phyloP scores from a whole-genome alignment of 2,329 filamentous ascomycete species.

The Trichoderma koningii region DNA sequence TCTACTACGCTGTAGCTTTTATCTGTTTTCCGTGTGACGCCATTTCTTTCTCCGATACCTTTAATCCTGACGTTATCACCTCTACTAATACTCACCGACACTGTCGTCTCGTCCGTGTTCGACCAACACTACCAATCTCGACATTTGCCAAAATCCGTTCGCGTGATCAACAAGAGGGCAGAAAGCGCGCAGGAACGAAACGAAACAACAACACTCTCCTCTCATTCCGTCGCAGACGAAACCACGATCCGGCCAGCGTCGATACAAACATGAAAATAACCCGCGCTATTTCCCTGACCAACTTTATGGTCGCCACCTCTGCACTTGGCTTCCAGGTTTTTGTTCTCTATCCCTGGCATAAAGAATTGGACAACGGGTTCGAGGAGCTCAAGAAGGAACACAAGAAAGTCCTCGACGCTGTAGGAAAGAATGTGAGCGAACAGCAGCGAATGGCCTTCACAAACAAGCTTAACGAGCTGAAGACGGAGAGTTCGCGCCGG shows the following conservation, averaged over 20 bases:
- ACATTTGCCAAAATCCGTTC: too few relatives aligned
- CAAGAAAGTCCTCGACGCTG: slow-evolving; percentile 14
- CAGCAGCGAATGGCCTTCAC: slow-evolving; percentile 14
- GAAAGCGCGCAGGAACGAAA: too few relatives aligned
- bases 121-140: neutral
- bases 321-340: slow-evolving; percentile 23
- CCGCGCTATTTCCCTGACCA: slow-evolving; percentile 21
- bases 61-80: neutral
- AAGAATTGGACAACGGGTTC: slow-evolving; percentile 14
- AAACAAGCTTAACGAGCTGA: slow-evolving; percentile 10
- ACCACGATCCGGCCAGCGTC: neutral
- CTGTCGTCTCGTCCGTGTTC: neutral
- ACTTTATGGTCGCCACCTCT: slow-evolving; percentile 20
- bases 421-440: slow-evolving; percentile 5
- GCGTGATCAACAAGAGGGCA: too few relatives aligned
- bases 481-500: slow-evolving; percentile 8
- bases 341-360: slow-evolving; percentile 18
- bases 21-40: neutral
- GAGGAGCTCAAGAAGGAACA: slow-evolving; percentile 21
- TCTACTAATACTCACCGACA: neutral
- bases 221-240: too few relatives aligned
- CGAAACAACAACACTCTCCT: too few relatives aligned
- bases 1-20: neutral
- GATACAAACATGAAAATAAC: slow-evolving; percentile 2
- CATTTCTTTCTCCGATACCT: neutral